Base-by-base conservation (phyloP, 2,329 filamentous ascomycete genomes). In the Capronia coronata region DNA sequence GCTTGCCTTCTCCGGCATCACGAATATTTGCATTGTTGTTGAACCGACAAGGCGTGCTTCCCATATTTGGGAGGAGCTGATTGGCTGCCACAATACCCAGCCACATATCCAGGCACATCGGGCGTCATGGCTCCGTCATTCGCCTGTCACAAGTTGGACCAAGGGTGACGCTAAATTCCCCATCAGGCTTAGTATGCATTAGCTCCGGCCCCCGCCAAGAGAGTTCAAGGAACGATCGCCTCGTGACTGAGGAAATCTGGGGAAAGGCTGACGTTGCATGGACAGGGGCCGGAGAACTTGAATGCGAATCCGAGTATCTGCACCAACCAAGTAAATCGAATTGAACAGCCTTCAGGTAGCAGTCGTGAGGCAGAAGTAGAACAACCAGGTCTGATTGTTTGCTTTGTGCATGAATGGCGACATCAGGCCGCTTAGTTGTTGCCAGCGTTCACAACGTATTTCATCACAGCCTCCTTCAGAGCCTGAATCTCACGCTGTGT, bases 401-500 rank as follows among this genome's bases (percentile, higher is more conserved):
- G 30, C 14, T 34, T 6, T 11, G n/a, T 10, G 30, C 30, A 34
- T 7, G 6, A 13, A 34, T 34, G 30, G 30, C 30, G 30, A 34
- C 30, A 34, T 34, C 30, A 14, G 6, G 14, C 30, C 13, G 9
- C 6, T 53, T 41, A 56, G n/a, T 27, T 30, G n/a, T 32, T 19
- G 14, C 48, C 62, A 25, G 57, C 54, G 27, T 69, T 68, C 52
- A 75, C 71, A 30, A 81, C 67, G 63, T 79, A 81, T 58, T 78
- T 75, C 54, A 75, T 73, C 63, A 77, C 79, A 3, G 78, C 76
- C 65, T 73, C 66, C 61, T 78, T 80, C 51, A 83, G 66, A 55
- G 78, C 70, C 34, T 82, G 77, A 49, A 95, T 78, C 64, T 87
- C 83, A 65, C 86, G 81, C 61, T 83, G 79, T 1, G 88, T 90